Conservation (phyloP, 176 grass and related monocot genomes). For the Urochloa ruziziensis region DNA sequence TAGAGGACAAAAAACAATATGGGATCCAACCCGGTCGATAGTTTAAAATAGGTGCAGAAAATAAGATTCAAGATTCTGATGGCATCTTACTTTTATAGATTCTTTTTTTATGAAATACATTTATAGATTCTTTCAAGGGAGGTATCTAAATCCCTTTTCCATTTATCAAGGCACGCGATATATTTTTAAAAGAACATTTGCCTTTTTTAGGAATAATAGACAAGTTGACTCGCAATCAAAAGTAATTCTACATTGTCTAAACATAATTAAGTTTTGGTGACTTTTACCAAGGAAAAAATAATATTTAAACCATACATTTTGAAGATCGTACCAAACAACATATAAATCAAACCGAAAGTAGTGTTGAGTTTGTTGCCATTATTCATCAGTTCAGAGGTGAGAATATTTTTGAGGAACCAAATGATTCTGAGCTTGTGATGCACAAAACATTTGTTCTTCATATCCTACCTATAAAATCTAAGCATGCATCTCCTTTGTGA, state of each 20-base stretch:
- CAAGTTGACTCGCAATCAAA: no score
- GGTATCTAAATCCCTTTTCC: background rate
- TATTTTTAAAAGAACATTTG: background rate
- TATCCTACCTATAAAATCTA: background rate
- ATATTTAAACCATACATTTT: background rate
- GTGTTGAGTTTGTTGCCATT: background rate
- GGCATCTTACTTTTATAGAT: background rate
- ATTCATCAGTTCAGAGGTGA: background rate
- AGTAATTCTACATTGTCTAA: background rate
- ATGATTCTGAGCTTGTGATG: background rate
- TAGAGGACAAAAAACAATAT: conserved; percentile 2
- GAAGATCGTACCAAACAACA: background rate
- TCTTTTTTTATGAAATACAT: no score
- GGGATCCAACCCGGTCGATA: background rate
- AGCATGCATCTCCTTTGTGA: background rate
- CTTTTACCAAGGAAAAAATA: background rate
- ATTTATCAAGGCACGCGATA: background rate
- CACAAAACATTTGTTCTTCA: background rate
- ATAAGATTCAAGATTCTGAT: background rate
- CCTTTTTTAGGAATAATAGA: no score
- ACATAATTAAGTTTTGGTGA: background rate
- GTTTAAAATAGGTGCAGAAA: background rate
- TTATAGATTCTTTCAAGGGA: background rate
- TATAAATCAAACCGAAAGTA: no score
- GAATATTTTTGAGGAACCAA: background rate